A percentile compares a stretch with the other conserved stretches of the same genome.
phyloP scores from a whole-genome alignment of 495 filamentous ascomycete species.

The Talaromyces ruber region DNA sequence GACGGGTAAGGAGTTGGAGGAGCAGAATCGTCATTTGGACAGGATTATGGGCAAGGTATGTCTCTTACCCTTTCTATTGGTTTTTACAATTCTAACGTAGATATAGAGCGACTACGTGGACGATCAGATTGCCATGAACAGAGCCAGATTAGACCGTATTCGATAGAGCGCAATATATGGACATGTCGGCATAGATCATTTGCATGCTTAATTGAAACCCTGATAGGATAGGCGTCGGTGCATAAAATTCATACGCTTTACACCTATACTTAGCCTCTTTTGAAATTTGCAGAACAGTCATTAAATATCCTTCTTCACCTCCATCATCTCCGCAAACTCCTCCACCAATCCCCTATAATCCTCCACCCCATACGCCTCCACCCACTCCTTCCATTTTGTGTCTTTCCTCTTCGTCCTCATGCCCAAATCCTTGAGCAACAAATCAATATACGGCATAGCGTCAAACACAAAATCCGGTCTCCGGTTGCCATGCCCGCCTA shows the following conservation, averaged over 20 bases:
- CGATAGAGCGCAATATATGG: constrained; percentile 20
- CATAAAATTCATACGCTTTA: neutral
- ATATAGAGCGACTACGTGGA: constrained; percentile 58
- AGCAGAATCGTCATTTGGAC: constrained; percentile 66
- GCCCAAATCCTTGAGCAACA: constrained; percentile 61
- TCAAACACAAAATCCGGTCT: constrained; percentile 72
- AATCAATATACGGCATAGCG: constrained; percentile 66
- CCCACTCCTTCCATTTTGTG: constrained; percentile 36
- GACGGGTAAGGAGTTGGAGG: constrained; percentile 64
- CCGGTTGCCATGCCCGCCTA: constrained; percentile 47
- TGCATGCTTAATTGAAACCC: neutral
- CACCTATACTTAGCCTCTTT: too few species aligned
- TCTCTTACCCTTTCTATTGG: neutral
- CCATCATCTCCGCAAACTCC: constrained; percentile 31
- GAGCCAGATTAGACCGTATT: constrained; percentile 56
- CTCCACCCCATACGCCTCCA: constrained; percentile 46
- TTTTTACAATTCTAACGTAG: constrained; percentile 17
- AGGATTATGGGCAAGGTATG: constrained; percentile 62
- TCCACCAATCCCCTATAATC: constrained; percentile 54
- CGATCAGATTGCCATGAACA: constrained; percentile 62
- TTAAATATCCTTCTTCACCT: neutral
- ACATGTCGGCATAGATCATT: neutral
- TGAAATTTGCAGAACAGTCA: neutral
- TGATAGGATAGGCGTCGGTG: neutral
- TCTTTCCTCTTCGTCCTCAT: constrained; percentile 34